Conservation (phyloP, 169 alveolate species). For the Babesia gibsoni region DNA sequence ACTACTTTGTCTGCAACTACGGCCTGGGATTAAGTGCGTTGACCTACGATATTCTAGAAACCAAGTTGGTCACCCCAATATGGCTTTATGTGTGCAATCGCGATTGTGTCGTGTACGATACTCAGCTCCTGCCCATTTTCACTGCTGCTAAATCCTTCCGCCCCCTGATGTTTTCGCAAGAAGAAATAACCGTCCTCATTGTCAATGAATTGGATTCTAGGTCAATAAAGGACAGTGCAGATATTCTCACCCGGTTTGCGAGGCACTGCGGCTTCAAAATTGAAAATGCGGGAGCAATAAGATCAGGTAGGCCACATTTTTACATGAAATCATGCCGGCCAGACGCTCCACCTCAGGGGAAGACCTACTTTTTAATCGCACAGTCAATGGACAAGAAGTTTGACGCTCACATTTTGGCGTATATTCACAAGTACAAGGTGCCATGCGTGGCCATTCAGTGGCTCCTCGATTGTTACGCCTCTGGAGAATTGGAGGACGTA, state of each 20-base stretch:
- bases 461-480: constrained; percentile 33
- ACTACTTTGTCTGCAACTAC: constrained; percentile 61
- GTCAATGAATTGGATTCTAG: constrained; percentile 16
- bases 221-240: constrained; percentile 31
- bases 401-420: constrained; percentile 20
- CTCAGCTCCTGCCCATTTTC: constrained; percentile 45
- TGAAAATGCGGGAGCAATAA: background rate
- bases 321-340: background rate
- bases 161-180: constrained; percentile 38
- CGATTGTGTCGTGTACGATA: constrained; percentile 33
- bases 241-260: constrained; percentile 36
- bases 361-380: constrained; percentile 31
- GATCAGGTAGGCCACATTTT: background rate
- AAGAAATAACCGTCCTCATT: constrained; percentile 19
- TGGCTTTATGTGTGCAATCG: constrained; percentile 57
- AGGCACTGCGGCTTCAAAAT: constrained; percentile 59
- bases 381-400: constrained; percentile 23
- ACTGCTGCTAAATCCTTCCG: constrained; percentile 28
- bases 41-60: constrained; percentile 18
- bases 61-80: constrained; percentile 58
- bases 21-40: constrained; percentile 36
- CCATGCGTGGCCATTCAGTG: constrained; percentile 49
- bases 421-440: constrained; percentile 6
- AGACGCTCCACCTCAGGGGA: constrained; percentile 16
- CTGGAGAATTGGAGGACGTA: constrained; percentile 48